These are phyloP conservation scores for Myxozyma sirexii DNA, from an alignment of 805 yeast species.

Conservation along the genomic window DNA sequence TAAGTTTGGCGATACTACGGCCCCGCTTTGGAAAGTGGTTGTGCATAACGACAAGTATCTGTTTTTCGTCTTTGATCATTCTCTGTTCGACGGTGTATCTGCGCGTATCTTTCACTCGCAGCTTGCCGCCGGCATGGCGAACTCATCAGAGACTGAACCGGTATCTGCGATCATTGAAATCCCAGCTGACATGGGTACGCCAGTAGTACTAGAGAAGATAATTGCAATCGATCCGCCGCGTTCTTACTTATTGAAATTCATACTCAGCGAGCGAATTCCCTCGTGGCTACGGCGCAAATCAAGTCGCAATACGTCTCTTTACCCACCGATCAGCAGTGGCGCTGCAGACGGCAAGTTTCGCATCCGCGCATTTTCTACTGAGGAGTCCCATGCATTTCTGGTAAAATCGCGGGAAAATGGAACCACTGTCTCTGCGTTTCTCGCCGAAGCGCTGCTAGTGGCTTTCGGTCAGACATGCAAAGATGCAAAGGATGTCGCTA, in stretches of 20 bases:
- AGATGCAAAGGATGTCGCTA: not conserved
- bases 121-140: not conserved
- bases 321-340: not conserved
- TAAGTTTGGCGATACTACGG: not conserved
- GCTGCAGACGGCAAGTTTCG: not conserved
- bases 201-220: not conserved
- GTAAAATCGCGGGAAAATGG: conserved; percentile 3
- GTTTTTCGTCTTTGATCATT: conserved; percentile 19
- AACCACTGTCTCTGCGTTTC: conserved; percentile 19
- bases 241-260: not conserved
- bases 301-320: not conserved
- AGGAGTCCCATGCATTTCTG: not conserved
- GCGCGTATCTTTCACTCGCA: conserved; percentile 9
- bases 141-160: not conserved
- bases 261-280: not conserved
- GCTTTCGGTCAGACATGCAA: conserved; percentile 9
- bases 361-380: not conserved
- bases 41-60: conserved; percentile 1
- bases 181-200: not conserved
- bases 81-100: conserved; percentile 17
- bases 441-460: not conserved
- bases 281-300: not conserved
- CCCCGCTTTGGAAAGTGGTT: conserved; percentile 17
- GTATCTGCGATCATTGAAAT: not conserved
- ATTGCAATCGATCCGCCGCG: not conserved